Evolutionary conservation across 108 stramenopile species (phyloP).

Genomic region (Discostella pseudostelligera): DNA sequence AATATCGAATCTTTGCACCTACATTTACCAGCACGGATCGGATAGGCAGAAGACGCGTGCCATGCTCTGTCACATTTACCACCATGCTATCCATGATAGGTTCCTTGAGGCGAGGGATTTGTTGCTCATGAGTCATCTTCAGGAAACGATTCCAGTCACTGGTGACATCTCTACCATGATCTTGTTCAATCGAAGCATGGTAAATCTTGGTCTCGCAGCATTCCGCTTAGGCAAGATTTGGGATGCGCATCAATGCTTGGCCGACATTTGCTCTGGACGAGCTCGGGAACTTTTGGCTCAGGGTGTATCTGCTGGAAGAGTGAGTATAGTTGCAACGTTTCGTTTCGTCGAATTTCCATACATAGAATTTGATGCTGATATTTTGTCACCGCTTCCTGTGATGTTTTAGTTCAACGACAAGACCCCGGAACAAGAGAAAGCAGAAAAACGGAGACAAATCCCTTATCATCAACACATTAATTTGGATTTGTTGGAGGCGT

Average conservation of each 20-base stretch:
- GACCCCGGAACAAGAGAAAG: slow-evolving; percentile 94
- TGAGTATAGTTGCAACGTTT: background rate
- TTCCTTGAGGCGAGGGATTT: slow-evolving; percentile 96
- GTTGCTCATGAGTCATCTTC: slow-evolving; percentile 96
- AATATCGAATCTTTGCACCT: slow-evolving; percentile 88
- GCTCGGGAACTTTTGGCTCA: slow-evolving; percentile 96
- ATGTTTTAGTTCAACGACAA: slow-evolving; percentile 68
- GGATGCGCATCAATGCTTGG: slow-evolving; percentile 94
- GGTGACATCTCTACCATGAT: slow-evolving; percentile 93
- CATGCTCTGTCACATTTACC: slow-evolving; percentile 95
- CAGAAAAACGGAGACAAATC: slow-evolving; percentile 95
- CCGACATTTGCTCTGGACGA: slow-evolving; percentile 89
- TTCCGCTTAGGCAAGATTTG: slow-evolving; percentile 93
- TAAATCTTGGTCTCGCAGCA: slow-evolving; percentile 94
- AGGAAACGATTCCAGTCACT: slow-evolving; percentile 73
- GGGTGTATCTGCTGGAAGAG: slow-evolving; percentile 72
- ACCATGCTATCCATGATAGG: slow-evolving; percentile 96
- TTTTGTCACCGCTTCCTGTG: background rate
- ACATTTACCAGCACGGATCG: slow-evolving; percentile 89
- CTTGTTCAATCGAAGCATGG: slow-evolving; percentile 97
- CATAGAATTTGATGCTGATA: too few species aligned
- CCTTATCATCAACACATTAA: slow-evolving; percentile 97
- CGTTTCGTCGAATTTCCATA: background rate
- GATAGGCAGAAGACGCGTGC: slow-evolving; percentile 88
- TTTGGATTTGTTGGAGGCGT: slow-evolving; percentile 94